Conservation (phyloP, 1,284 basidiomycete species). For the Trichosporon asahii region DNA sequence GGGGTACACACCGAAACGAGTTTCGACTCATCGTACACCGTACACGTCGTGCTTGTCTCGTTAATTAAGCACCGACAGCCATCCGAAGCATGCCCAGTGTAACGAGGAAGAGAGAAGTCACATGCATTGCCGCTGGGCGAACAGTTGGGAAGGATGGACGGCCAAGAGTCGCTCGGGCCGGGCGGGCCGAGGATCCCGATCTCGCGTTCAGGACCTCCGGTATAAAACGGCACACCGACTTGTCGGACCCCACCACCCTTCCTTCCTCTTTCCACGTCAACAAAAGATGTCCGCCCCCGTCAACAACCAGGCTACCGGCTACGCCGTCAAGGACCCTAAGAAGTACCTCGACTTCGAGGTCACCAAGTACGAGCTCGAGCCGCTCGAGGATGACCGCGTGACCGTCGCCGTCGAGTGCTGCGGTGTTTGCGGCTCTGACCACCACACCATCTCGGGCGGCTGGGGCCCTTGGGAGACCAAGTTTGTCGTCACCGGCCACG, state of each 20-base stretch:
- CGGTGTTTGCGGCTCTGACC: slow-evolving; percentile 48
- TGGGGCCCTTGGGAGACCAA: slow-evolving; percentile 47
- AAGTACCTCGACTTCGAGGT: slow-evolving; percentile 54
- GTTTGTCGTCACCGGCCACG: slow-evolving; percentile 54
- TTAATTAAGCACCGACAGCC: neutral
- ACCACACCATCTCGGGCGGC: slow-evolving; percentile 51
- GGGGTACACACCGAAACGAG: neutral
- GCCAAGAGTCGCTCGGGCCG: neutral
- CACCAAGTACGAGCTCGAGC: slow-evolving; percentile 64
- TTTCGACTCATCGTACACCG: neutral
- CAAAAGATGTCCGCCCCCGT: slow-evolving; percentile 12
- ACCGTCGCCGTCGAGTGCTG: slow-evolving; percentile 71
- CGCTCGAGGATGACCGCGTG: slow-evolving; percentile 60
- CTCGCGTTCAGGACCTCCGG: neutral
- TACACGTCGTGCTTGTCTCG: neutral
- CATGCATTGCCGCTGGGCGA: neutral
- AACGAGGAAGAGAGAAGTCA: neutral
- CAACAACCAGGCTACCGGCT: slow-evolving; percentile 31
- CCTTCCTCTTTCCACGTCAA: neutral
- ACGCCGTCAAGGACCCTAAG: slow-evolving; percentile 47
- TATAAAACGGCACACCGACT: neutral
- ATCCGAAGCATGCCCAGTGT: neutral
- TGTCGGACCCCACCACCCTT: neutral
- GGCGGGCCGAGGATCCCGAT: slow-evolving; percentile 6
- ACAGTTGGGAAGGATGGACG: neutral